Evolutionary conservation across 306 rosid genomes (phyloP), one percentile per base, ranked within the genome.

Genomic region (Rubus idaeus): DNA sequence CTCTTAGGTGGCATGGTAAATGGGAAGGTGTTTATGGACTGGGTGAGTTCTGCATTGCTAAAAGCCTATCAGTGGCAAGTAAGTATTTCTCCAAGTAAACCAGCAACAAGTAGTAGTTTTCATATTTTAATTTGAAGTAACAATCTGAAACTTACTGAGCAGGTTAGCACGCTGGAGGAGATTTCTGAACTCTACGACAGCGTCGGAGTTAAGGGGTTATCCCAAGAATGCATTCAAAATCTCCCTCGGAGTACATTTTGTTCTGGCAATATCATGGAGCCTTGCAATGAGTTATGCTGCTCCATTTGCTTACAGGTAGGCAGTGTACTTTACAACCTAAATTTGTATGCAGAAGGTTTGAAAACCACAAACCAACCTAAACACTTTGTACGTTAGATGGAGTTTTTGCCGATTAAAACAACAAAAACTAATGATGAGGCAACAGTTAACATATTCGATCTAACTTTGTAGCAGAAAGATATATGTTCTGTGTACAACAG

Each of bases 261-360:
- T 47, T 78, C 72, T 16, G 17, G 30, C 71, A 58, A 42, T 17
- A 11, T 57, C 46, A 20, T 35, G 2, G 35, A 58, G n/a, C 47
- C 71, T 44, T 52, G 47, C 70, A 13, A 76, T 73, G 88, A 78
- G 51, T 68, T 74, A 40, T 80, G 84, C 45, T 88, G 89, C 79
- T 69, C 87, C 55, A 85, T 88, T 81, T 88, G 91, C 86, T 57
- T 88, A 60, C 84, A 86, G 90, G 91, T 88, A 67, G 10, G 51
- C 42, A 42, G 18, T 8, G 3, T 23, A 12, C 20, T 8, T 42
- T 52, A 8, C 63, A 53, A 55, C 49, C 76, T 12, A 10, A 39
- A 21, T 5, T 57, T 39, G 39, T 5, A 72, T 13, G 55, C 53
- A 8, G 14, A 60, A 14, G 41, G 51, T 42, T 73, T 4, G 26